Evolutionary conservation across 495 filamentous ascomycete genomes (phyloP), one percentile per base, ranked within the genome.

Genomic region (Podospora bellae-mahoneyi): DNA sequence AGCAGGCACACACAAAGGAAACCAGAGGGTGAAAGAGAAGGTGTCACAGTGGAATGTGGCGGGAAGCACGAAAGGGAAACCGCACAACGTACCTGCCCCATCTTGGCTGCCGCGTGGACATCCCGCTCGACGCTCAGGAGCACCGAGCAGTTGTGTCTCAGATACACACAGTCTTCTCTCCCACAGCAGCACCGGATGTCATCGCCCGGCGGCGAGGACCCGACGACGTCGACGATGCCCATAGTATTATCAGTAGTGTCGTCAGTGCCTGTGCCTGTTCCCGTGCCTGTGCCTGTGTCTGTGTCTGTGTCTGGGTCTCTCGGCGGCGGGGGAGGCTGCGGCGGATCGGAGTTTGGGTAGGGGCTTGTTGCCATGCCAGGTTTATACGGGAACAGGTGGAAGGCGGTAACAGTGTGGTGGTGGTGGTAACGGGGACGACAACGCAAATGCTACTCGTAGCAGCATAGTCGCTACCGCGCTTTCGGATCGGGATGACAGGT

Each of bases 91-190:
- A 96, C 94, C 91, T 97, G 91, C 60, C 94, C 94, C 75, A 97
- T 84, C 68, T 89, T 84, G 44, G 93, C 94, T 15, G 94, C 94
- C 28, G 87, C 91, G 66, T 87, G 86, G 16, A 97, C 90, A 80
- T 97, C 91, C 71, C 88, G 89, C 79, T 99, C 94, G 69, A 97
- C 81, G 64, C 88, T 89, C 73, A 90, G 85, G 23, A 97, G 83
- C 55, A 92, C 87, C n/a, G 83, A 81, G 78, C 89, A 87, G 76
- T 92, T 96, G 73, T 92, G 87, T 77, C 85, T 87, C 65, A 94
- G 84, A 76, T 90, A 92, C 69, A 89, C 87, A 75, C 94, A 98
- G 69, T 92, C 89, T 58, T 83, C 76, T 56, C 85, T 87, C 55
- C 93, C 94, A 81, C 94, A 98, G 78, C 94, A 98, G 80, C 94